A percentile compares a stretch with the other conserved stretches of the same genome.
Conservation (phyloP, 1,284 basidiomycete species). For the Ustilago lituana region DNA sequence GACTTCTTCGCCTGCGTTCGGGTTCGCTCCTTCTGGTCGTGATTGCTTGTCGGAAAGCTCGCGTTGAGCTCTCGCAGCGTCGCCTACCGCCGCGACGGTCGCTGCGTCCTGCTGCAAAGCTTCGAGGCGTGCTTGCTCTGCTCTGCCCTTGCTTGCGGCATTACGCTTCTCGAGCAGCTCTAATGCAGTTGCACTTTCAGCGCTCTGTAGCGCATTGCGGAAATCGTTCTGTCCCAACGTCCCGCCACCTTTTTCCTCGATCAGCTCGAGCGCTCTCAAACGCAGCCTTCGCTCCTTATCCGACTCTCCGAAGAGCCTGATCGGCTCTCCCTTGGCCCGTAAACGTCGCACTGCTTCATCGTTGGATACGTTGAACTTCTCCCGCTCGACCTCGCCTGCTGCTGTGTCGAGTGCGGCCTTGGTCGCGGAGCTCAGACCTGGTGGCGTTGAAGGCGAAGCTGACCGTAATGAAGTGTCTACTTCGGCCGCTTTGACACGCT, state of each 20-base stretch:
- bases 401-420: slow-evolving; percentile 23
- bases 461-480: background rate
- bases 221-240: slow-evolving; percentile 77
- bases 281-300: slow-evolving; percentile 91
- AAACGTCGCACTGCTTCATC: slow-evolving; percentile 90
- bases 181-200: slow-evolving; percentile 74
- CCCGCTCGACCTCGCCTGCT: slow-evolving; percentile 28
- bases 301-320: slow-evolving; percentile 91
- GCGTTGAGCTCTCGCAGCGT: background rate
- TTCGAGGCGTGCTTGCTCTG: slow-evolving; percentile 41
- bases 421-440: slow-evolving; percentile 11
- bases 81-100: background rate
- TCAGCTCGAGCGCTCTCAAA: slow-evolving; percentile 88
- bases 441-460: slow-evolving; percentile 1
- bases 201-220: slow-evolving; percentile 83
- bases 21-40: background rate
- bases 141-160: slow-evolving; percentile 35
- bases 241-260: slow-evolving; percentile 70
- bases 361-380: slow-evolving; percentile 86
- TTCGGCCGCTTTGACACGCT: slow-evolving; percentile 2
- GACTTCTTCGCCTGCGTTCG: background rate
- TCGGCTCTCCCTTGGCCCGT: slow-evolving; percentile 89
- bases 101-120: slow-evolving; percentile 10
- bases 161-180: slow-evolving; percentile 75
- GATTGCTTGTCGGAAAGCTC: background rate